Conservation (phyloP, 495 filamentous ascomycete genomes). For the Talaromyces ruber region DNA sequence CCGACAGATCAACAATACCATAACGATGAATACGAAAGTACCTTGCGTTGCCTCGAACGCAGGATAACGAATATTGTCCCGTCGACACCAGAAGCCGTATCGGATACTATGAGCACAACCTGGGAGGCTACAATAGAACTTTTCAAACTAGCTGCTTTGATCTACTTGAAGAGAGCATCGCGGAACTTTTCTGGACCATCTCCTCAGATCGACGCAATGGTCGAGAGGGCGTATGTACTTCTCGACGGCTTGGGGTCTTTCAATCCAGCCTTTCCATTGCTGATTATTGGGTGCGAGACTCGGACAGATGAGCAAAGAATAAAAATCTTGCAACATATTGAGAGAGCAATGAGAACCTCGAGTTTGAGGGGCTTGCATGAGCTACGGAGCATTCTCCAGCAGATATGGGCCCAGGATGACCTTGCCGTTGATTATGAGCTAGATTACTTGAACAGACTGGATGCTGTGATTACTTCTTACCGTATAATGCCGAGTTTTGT, state of each 20-base stretch:
- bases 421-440: constrained; percentile 2
- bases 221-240: constrained; percentile 4
- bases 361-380: neutral
- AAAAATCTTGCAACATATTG: neutral
- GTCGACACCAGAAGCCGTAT: neutral
- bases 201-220: neutral
- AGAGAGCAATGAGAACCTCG: neutral
- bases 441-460: constrained; percentile 1
- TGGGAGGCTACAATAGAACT: constrained; percentile 3
- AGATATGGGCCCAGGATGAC: constrained; percentile 2
- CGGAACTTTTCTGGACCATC: constrained; percentile 1
- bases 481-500: constrained; percentile 5
- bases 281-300: constrained; percentile 4
- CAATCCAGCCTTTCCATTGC: neutral
- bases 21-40: neutral
- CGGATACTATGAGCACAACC: neutral
- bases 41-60: constrained; percentile 1
- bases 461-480: constrained; percentile 1
- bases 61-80: constrained; percentile 4
- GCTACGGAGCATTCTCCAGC: neutral
- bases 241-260: neutral
- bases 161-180: constrained; percentile 1
- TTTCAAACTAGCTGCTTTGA: constrained; percentile 1
- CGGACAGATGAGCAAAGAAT: neutral
- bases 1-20: constrained; percentile 1